Percentiles rank a stretch among this genome's conserved stretches.
phyloP scores from a whole-genome alignment of 164 flowering plant species.

The Annona squamosa region DNA sequence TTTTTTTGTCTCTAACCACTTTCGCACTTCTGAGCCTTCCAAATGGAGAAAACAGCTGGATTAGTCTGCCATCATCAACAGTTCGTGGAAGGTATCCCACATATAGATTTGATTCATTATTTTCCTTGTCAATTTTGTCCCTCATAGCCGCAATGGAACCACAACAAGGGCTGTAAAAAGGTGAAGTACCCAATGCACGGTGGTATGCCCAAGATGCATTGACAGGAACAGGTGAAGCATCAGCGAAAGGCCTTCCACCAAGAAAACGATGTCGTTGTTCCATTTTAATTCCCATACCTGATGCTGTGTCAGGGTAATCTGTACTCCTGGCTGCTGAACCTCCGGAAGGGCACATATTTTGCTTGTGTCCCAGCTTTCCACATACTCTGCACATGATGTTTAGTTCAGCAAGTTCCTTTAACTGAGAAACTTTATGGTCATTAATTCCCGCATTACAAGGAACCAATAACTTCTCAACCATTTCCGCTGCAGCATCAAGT shows the following conservation, averaged over 20 bases:
- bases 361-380: constrained; percentile 25
- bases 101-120: constrained; percentile 23
- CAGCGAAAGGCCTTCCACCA: constrained; percentile 5
- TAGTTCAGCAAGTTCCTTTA: constrained; percentile 29
- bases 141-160: constrained; percentile 13
- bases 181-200: constrained; percentile 2
- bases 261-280: constrained; percentile 1
- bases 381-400: constrained; percentile 13
- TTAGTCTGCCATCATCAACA: constrained; percentile 25
- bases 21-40: constrained; percentile 26
- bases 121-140: constrained; percentile 15
- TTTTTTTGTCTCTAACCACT: constrained; percentile 29
- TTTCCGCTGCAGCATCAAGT: constrained; percentile 33
- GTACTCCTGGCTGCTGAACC: constrained; percentile 14
- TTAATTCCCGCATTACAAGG: constrained; percentile 23
- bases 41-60: constrained; percentile 33
- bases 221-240: constrained; percentile 1
- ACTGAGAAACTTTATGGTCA: constrained; percentile 29
- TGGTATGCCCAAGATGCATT: background rate
- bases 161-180: constrained; percentile 5
- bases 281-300: constrained; percentile 3
- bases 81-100: constrained; percentile 29
- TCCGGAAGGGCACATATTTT: constrained; percentile 18
- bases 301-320: constrained; percentile 10
- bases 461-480: constrained; percentile 39